Base-by-base conservation (phyloP, 768 basidiomycete species). In the Phlebiopsis gigantea region DNA sequence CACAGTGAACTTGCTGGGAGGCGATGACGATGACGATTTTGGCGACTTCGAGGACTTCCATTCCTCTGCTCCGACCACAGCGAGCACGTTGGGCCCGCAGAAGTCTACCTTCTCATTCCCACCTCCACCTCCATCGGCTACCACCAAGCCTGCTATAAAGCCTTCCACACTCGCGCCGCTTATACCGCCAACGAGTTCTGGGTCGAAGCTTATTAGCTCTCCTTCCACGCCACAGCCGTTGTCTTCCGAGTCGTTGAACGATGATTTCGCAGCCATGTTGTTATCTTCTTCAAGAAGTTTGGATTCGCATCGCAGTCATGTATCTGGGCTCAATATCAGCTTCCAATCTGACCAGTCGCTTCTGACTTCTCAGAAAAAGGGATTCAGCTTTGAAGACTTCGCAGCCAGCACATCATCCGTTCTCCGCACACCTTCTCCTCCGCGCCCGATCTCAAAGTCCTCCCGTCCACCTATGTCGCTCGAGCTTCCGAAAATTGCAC, bases 361-460 rank as follows among this genome's bases (percentile, higher is more conserved):
- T 62, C 53, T 69, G 60, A 58, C 61, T 5, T 52, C 26, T 14
- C 42, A 58, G 10, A 59, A 56, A 42, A 47, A 60, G 31, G n/a
- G 25, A 8, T 68, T 72, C 4, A 58, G 58, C 8, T 72, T 77
- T 53, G 77, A 79, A 61, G 75, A 77, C 59, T 79, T 82, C 62
- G 75, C 75, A 60, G 77, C 78, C 30, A 77, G 82, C 56, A 60
- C 71, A 9, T 63, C 72, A 9, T 68, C 75, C 60, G 60, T 50
- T n/a, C 62, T 78, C 9, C 71, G 65, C 26, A 75, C 78, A 4
- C 73, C 81, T 0, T 78, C 81, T 0, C 81, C 81, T 28, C 74
- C 63, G 8, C 67, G 63, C 14, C 64, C 57, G 19, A 65, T 49
- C 48, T 57, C 53, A 9, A 70, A 66, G 61, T 26, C 31, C 14